Base-by-base conservation (phyloP, 1,284 basidiomycete genomes). In the Mycena citricolor region DNA sequence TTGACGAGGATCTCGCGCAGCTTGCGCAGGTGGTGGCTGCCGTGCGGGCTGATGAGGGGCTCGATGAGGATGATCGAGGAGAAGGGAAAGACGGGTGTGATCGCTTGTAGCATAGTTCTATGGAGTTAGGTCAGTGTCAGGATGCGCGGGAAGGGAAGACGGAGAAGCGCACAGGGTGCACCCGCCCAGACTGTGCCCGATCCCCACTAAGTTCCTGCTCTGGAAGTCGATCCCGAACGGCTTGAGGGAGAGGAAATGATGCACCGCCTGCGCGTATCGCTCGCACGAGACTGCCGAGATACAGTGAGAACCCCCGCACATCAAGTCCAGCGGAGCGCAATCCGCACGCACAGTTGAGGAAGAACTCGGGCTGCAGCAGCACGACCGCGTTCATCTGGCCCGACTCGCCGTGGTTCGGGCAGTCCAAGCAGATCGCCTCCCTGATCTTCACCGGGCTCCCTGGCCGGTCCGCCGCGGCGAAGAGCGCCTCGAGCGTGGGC, bases 111-210 rank as follows among this genome's bases (percentile, higher is more conserved):
- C 29, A 79, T 66, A 12, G 77, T 64, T 58, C 77, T 81, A 42
- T 4, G 46, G 25, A 16, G 20, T n/a, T 43, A 36, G 24, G 11
- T 26, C n/a, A 42, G 56, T 12, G 38, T 6, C 16, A 10, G 13
- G n/a, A n/a, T n/a, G n/a, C n/a, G n/a, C n/a, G n/a, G 20, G 17
- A 19, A 8, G 16, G 29, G 11, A 35, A 14, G 17, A 29, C 25
- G 4, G 41, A 32, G 35, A 12, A 16, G 32, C 44, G 17, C 54
- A 81, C 79, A 81, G 73, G 21, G 74, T 66, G 46, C 79, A 77
- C 30, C 71, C 80, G n/a, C 81, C 80, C 21, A 83, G 60, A 1
- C 80, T 82, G 59, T 83, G 81, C 1, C 79, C 80, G 16, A 83
- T 69, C 4, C 79, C 80, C 24, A 81, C 64, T 5, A 83, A 60